These are phyloP conservation scores for Russula dissimulans DNA, from an alignment of 768 basidiomycete genomes.

Conservation along the genomic window DNA sequence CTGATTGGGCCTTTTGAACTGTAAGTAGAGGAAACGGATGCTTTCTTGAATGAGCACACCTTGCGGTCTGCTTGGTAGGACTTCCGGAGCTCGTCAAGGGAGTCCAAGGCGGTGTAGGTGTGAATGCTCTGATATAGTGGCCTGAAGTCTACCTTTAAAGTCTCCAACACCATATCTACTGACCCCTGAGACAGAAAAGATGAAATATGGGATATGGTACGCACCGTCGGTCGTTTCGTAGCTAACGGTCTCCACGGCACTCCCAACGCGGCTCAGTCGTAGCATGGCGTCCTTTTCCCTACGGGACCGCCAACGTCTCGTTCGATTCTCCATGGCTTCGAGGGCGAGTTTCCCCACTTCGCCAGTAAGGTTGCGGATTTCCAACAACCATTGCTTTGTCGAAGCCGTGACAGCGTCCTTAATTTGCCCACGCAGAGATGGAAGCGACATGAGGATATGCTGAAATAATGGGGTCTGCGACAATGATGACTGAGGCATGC, in stretches of 20 bases:
- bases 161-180: slow-evolving; percentile 80
- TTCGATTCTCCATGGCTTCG: slow-evolving; percentile 81
- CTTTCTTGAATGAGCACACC: slow-evolving; percentile 31
- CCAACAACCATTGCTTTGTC: slow-evolving; percentile 93
- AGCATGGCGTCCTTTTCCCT: slow-evolving; percentile 80
- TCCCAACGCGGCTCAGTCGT: slow-evolving; percentile 71
- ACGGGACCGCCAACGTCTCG: slow-evolving; percentile 71
- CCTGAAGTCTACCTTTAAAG: slow-evolving; percentile 84
- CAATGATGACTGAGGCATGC: slow-evolving; percentile 78
- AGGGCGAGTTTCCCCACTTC: slow-evolving; percentile 81
- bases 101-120: slow-evolving; percentile 86
- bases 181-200: slow-evolving; percentile 12
- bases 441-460: slow-evolving; percentile 83
- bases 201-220: slow-evolving; percentile 24
- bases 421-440: slow-evolving; percentile 81
- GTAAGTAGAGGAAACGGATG: not conserved
- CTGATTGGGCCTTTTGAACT: slow-evolving; percentile 77
- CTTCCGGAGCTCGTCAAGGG: slow-evolving; percentile 79
- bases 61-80: slow-evolving; percentile 98
- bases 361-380: slow-evolving; percentile 82
- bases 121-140: slow-evolving; percentile 96
- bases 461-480: slow-evolving; percentile 91
- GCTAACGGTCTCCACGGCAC: slow-evolving; percentile 84
- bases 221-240: slow-evolving; percentile 93
- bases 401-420: slow-evolving; percentile 91